Evolutionary conservation across 2,329 filamentous ascomycete genomes (phyloP), one percentile per base, ranked within the genome.

Genomic region (Talaromyces sp.): DNA sequence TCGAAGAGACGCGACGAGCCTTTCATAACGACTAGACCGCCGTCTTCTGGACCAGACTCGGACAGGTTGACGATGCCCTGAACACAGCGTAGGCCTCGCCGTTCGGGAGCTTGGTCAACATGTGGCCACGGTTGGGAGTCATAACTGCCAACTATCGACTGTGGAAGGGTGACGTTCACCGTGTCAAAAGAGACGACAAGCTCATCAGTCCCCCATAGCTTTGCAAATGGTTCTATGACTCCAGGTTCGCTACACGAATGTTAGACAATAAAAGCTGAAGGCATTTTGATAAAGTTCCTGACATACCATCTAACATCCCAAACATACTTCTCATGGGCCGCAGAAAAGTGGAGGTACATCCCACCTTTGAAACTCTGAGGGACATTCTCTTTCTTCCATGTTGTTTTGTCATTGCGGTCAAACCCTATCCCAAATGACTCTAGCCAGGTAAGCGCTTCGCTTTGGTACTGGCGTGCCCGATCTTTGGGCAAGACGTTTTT

Each of bases 121-220:
- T 58, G 56, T 51, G 56, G 56, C 56, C 56, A 58, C 17, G 56
- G 56, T 15, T 39, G 36, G 56, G 44, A 51, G 13, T 58, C 56
- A 44, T 58, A 51, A 9, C n/a, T 44, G 8, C 55, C 55, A 10
- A 61, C 73, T 22, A 71, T 76, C 4, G 72, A 69, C 32, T 70
- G 68, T 2, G 78, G 77, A 11, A 79, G 63, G 0, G 77, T 76
- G 49, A 80, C 69, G 64, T 80, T 80, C 59, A 80, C 72, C 7
- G 56, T 58, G 22, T 70, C 68, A 54, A 70, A 71, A n/a, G 65
- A 67, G 53, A 63, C 62, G 25, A 69, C 55, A 22, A 71, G 61
- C 49, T 71, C 65, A 13, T 69, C 62, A 1, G 66, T 70, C 2
- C 61, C 65, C 77, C 77, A 80, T 6, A 80, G 68, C 63, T 77